These are phyloP conservation scores for Coemansia reversa DNA, from an alignment of 192 early-diverging fungal genomes.

Conservation along the genomic window DNA sequence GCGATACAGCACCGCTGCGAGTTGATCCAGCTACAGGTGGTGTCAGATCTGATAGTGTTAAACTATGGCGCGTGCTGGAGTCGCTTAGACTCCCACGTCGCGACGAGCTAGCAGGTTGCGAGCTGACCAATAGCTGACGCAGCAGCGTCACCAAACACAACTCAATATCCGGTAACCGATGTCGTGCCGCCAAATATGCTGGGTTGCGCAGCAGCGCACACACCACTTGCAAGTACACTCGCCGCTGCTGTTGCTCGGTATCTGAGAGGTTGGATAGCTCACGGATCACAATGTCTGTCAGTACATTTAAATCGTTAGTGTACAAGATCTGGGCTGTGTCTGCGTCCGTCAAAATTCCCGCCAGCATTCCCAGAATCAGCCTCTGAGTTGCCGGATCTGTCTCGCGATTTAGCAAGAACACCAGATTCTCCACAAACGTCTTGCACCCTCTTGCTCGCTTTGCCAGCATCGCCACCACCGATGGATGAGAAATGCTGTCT, in stretches of 20 bases:
- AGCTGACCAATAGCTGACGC: conserved; percentile 44
- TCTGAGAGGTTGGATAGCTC: conserved; percentile 76
- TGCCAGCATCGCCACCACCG: conserved; percentile 38
- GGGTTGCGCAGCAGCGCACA: conserved; percentile 67
- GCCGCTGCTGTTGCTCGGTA: conserved; percentile 63
- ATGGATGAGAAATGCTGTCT: conserved; percentile 9
- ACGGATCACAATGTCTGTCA: conserved; percentile 83
- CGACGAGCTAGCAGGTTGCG: conserved; percentile 15
- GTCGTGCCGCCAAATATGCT: conserved; percentile 39
- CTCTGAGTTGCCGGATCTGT: conserved; percentile 57
- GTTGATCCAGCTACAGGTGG: neutral
- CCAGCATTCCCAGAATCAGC: conserved; percentile 69
- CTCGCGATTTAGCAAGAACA: conserved; percentile 90
- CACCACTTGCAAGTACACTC: conserved; percentile 68
- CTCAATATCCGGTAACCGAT: conserved; percentile 52
- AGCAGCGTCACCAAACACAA: conserved; percentile 47
- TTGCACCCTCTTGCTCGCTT: conserved; percentile 57
- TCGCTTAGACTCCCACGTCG: conserved; percentile 38
- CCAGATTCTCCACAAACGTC: conserved; percentile 84
- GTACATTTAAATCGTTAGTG: conserved; percentile 86
- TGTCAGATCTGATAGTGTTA: conserved; percentile 22
- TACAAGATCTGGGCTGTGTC: conserved; percentile 74
- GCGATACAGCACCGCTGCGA: conserved; percentile 26
- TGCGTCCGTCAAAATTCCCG: conserved; percentile 65
- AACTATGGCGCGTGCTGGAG: conserved; percentile 40